Conservation (phyloP, 2,329 filamentous ascomycete species). For the Rhynchosporium graminicola region DNA sequence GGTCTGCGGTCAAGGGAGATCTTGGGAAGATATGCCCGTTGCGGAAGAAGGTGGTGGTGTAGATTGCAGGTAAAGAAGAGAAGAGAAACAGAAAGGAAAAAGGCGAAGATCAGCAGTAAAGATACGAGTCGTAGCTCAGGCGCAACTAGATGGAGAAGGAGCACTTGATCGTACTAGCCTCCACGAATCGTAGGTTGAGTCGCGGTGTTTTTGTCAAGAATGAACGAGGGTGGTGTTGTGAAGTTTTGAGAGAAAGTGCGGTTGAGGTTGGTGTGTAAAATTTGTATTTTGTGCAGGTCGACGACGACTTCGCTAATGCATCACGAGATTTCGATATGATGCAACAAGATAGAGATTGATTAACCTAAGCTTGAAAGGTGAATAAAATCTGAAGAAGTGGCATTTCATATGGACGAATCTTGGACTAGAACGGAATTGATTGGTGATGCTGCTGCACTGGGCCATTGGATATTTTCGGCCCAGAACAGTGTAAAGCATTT, state of each 20-base stretch:
- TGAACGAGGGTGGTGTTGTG: slow-evolving; percentile 11
- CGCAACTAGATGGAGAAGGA: slow-evolving; percentile 37
- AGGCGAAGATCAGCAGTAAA: slow-evolving; percentile 33
- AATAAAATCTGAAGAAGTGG: not conserved
- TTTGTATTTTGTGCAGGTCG: slow-evolving; percentile 2
- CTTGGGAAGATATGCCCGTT: slow-evolving; percentile 35
- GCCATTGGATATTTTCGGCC: not conserved
- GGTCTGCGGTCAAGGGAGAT: slow-evolving; percentile 35
- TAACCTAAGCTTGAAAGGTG: not conserved
- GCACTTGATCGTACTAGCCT: slow-evolving; percentile 24
- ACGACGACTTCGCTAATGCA: slow-evolving; percentile 6
- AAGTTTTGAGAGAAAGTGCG: slow-evolving; percentile 13
- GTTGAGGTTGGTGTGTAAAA: slow-evolving; percentile 4
- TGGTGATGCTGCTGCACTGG: not conserved
- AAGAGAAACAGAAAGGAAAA: slow-evolving; percentile 19
- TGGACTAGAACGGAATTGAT: not conserved
- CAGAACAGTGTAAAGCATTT: not conserved
- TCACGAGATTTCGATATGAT: slow-evolving; percentile 11
- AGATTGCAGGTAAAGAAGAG: slow-evolving; percentile 33
- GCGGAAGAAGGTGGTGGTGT: slow-evolving; percentile 35
- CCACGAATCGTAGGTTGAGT: slow-evolving; percentile 7
- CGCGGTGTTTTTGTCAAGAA: slow-evolving; percentile 1
- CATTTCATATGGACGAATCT: slow-evolving; percentile 1
- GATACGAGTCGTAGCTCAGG: slow-evolving; percentile 40
- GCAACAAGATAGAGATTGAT: slow-evolving; percentile 3